These are phyloP conservation scores for Umbelopsis isabellina DNA, from an alignment of 192 early-diverging fungal species.

Conservation along the genomic window DNA sequence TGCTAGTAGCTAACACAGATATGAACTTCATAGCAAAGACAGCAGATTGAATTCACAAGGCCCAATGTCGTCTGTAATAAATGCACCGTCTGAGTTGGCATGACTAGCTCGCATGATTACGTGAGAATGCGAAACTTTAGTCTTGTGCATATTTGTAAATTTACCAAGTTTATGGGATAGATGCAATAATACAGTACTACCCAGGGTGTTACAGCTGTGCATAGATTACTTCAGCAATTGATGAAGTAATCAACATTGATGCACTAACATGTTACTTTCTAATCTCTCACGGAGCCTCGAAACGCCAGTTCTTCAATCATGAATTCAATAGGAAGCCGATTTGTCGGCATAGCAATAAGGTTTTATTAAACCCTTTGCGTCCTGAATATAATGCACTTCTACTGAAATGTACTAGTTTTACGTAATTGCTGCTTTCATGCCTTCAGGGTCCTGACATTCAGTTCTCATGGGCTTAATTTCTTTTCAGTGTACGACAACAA, in stretches of 20 bases:
- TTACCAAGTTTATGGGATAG: neutral
- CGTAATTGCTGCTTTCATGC: too few species aligned
- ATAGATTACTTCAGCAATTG: conserved; percentile 17
- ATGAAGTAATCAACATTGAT: neutral
- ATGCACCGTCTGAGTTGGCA: neutral
- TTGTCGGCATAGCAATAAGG: too few species aligned
- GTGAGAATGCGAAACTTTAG: neutral
- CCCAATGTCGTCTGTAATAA: neutral
- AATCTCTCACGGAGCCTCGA: too few species aligned
- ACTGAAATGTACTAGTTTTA: too few species aligned
- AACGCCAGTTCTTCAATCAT: too few species aligned
- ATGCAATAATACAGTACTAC: neutral
- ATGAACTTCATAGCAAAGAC: neutral
- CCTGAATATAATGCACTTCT: too few species aligned
- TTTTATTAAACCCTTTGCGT: too few species aligned
- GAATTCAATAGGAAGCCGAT: too few species aligned
- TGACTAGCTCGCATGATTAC: neutral
- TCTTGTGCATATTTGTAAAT: neutral
- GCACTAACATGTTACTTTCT: too few species aligned
- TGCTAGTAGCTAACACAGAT: neutral
- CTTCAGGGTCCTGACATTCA: neutral
- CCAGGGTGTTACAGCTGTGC: neutral
- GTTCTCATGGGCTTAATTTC: neutral
- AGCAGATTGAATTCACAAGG: too few species aligned
- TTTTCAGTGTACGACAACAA: too few species aligned